Evolutionary conservation across 2,329 filamentous ascomycete species (phyloP), one percentile per base, ranked within the genome.

Genomic region (Tolypocladium tropicale): DNA sequence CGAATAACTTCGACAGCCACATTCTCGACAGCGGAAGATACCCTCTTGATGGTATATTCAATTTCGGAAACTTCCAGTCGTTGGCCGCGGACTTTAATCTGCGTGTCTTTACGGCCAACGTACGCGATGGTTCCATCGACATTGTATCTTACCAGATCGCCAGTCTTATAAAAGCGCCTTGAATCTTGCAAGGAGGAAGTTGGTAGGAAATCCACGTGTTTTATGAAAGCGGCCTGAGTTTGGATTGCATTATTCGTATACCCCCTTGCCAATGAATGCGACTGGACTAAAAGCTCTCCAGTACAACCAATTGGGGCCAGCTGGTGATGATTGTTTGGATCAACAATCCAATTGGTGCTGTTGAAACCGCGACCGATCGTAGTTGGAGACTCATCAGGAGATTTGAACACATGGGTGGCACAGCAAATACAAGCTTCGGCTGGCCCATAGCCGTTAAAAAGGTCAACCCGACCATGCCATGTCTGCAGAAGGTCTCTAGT

Each of bases 201-300:
- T 16, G 36, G 18, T 18, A 37, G 14, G 21, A 11, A n/a, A 10
- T 30, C 21, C 1, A 37, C 16, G 51, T 25, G 4, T 58, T 39
- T 25, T 6, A 69, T 59, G 18, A 67, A 67, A 0, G 62, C 59
- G 1, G 52, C 6, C 57, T 65, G 53, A 69, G 74, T 70, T 10
- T 41, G 49, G 4, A 56, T 54, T 25, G 63, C 2, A 34, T 68
- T 62, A 54, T 77, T 75, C 25, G 79, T 64, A 56, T 82, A 82
- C 34, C 77, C 76, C 30, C 73, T 67, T 33, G 75, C 77, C 16
- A 82, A 41, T 21, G 60, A 48, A 2, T 76, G 77, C 2, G 60
- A 59, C 53, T 63, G 59, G 6, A 65, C 57, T 1, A 64, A 50
- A 4, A 65, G 46, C 50, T 65, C 63, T 5, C 63, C 63, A 11